Percentiles rank a stretch among this genome's conserved stretches.
phyloP scores from a whole-genome alignment of 176 grass and related monocot species.

The Aegilops tauschii region DNA sequence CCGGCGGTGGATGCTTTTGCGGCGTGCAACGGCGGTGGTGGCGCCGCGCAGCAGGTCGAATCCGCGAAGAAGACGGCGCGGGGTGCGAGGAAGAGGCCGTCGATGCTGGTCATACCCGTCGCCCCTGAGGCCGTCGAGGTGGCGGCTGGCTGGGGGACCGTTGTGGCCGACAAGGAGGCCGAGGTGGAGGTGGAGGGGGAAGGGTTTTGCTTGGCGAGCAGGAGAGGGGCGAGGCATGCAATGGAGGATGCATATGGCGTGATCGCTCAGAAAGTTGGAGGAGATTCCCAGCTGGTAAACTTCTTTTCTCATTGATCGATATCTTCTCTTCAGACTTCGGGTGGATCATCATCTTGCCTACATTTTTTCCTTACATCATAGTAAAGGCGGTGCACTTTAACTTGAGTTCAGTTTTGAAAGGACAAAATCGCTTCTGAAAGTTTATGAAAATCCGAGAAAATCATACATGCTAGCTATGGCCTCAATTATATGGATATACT shows the following conservation, averaged over 20 bases:
- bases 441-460: background rate
- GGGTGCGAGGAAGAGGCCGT: slow-evolving; percentile 45
- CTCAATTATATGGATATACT: no score
- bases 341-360: background rate
- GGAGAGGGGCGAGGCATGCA: slow-evolving; percentile 54
- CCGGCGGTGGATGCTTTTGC: background rate
- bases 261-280: slow-evolving; percentile 21
- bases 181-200: slow-evolving; percentile 44
- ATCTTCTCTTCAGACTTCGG: background rate
- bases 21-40: background rate
- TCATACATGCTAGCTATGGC: no score
- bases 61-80: slow-evolving; percentile 22
- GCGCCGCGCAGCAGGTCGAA: background rate
- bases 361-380: background rate
- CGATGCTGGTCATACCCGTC: slow-evolving; percentile 59
- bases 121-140: background rate
- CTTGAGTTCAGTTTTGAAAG: background rate
- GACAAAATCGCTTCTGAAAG: background rate
- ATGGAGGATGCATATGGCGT: slow-evolving; percentile 79
- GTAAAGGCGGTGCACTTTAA: background rate
- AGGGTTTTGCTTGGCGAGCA: slow-evolving; percentile 57
- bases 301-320: background rate
- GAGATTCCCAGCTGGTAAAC: slow-evolving; percentile 54
- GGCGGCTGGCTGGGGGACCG: background rate
- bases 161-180: slow-evolving; percentile 17